Percentiles rank a stretch among this genome's conserved stretches.
phyloP scores from a whole-genome alignment of 768 basidiomycete species.

The Imleria badia region DNA sequence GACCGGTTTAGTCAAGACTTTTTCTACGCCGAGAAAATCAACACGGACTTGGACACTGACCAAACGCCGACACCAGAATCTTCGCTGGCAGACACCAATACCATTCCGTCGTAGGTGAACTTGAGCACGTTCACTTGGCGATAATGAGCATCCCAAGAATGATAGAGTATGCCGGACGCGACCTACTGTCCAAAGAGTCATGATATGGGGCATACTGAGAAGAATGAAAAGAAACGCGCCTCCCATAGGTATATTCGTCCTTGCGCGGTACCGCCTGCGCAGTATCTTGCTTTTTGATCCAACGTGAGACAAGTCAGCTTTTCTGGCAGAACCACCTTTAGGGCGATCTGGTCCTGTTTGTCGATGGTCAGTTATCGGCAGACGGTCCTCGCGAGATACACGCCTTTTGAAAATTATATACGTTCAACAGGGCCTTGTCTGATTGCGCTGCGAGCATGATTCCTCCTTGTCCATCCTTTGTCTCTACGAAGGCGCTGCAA shows the following conservation, averaged over 20 bases:
- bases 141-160: constrained; percentile 95
- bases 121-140: constrained; percentile 79
- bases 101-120: constrained; percentile 80
- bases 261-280: constrained; percentile 84
- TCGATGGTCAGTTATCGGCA: neutral
- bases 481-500: constrained; percentile 68
- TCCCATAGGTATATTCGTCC: constrained; percentile 97
- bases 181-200: constrained; percentile 51
- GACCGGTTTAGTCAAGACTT: constrained; percentile 7
- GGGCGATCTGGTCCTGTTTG: constrained; percentile 80
- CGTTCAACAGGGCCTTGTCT: constrained; percentile 85
- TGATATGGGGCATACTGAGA: neutral
- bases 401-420: constrained; percentile 95
- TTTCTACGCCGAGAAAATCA: constrained; percentile 4
- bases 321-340: constrained; percentile 88
- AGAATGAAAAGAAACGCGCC: constrained; percentile 48
- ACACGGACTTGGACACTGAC: constrained; percentile 78
- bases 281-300: constrained; percentile 70
- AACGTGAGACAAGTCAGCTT: constrained; percentile 79
- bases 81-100: constrained; percentile 83
- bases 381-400: constrained; percentile 9
- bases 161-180: constrained; percentile 89
- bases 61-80: constrained; percentile 90
- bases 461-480: constrained; percentile 74
- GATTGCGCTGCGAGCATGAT: constrained; percentile 82